A percentile compares a stretch with the other conserved stretches of the same genome.
Conservation (phyloP, 2,329 filamentous ascomycete species). For the Calcarisporium arbuscula region DNA sequence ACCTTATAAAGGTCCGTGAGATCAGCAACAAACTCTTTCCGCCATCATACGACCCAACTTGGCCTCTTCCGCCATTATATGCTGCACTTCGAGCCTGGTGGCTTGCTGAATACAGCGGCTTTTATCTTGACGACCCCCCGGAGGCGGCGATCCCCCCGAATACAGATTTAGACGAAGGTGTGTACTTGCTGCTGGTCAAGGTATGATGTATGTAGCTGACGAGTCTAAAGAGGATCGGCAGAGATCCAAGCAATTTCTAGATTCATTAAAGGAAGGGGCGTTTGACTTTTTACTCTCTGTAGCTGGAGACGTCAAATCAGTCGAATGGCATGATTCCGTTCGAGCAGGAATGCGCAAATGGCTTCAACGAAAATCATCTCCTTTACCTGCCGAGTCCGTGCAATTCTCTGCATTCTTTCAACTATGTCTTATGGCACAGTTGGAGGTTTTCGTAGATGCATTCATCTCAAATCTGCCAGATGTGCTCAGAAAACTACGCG, state of each 20-base stretch:
- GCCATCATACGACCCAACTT: constrained; percentile 59
- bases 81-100: constrained; percentile 78
- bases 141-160: constrained; percentile 49
- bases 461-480: constrained; percentile 96
- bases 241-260: constrained; percentile 66
- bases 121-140: constrained; percentile 70
- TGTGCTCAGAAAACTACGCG: constrained; percentile 75
- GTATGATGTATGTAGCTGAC: constrained; percentile 12
- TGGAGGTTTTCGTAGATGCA: constrained; percentile 83
- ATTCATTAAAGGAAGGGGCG: constrained; percentile 78
- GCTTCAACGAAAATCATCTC: constrained; percentile 72
- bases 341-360: constrained; percentile 76
- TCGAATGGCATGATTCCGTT: constrained; percentile 83
- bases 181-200: constrained; percentile 8
- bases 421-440: constrained; percentile 64
- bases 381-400: constrained; percentile 60
- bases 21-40: constrained; percentile 64
- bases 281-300: constrained; percentile 88
- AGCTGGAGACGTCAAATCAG: constrained; percentile 71
- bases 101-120: constrained; percentile 88
- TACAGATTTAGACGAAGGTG: constrained; percentile 56
- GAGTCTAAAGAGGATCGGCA: constrained; percentile 55
- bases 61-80: constrained; percentile 69
- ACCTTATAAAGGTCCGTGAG: constrained; percentile 61
- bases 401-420: constrained; percentile 69